These are phyloP conservation scores for Fusarium sp. DNA, from an alignment of 2,329 filamentous ascomycete species.

Conservation along the genomic window DNA sequence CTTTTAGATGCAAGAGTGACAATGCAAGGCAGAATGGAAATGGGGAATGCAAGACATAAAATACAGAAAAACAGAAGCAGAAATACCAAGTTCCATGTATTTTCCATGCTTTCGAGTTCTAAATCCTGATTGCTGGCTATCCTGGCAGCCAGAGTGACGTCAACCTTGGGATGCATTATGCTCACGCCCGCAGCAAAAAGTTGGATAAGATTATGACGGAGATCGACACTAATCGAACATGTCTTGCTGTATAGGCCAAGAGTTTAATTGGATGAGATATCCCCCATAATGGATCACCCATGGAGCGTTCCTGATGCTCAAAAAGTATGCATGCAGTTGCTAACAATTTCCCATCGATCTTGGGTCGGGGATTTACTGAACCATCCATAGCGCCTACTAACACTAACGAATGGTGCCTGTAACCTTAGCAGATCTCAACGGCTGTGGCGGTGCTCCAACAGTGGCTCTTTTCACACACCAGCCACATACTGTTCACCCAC, in stretches of 20 bases:
- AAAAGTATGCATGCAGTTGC: not conserved
- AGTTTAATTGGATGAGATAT: conserved; percentile 6
- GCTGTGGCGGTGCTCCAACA: not conserved
- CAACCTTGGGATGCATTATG: conserved; percentile 26
- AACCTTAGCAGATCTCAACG: not conserved
- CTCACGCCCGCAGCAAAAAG: conserved; percentile 18
- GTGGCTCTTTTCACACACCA: not conserved
- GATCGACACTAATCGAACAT: conserved; percentile 34
- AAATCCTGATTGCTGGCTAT: conserved; percentile 43
- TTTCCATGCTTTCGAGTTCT: conserved; percentile 35
- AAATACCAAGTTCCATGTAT: conserved; percentile 21
- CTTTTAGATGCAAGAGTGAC: not conserved
- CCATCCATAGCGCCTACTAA: conserved; percentile 8
- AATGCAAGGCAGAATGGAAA: not conserved
- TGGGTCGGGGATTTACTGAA: conserved; percentile 7
- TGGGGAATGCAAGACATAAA: conserved; percentile 16
- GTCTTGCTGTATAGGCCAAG: not conserved
- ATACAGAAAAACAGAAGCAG: not conserved
- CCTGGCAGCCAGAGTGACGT: conserved; percentile 37
- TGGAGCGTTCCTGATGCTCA: conserved; percentile 5
- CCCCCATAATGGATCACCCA: not conserved
- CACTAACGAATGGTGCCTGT: not conserved
- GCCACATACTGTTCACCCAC: conserved; percentile 15
- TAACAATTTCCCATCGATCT: not conserved
- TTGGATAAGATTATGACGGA: conserved; percentile 36